Conservation (phyloP, 2,329 filamentous ascomycete genomes). For the Didymosphaeria variabile region DNA sequence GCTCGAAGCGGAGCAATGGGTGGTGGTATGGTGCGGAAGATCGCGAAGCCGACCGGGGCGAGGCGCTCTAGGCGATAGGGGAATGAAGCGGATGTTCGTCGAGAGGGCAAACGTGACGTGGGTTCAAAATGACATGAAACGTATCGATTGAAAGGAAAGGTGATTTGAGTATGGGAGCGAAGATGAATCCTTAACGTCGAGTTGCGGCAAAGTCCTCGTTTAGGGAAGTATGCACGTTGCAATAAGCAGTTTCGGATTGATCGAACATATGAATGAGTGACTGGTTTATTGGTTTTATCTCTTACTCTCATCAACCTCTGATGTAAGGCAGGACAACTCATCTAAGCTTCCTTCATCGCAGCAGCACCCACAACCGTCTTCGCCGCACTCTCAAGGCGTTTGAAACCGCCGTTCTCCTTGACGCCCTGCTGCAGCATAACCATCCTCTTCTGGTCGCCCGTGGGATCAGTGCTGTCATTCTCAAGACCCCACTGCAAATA, state of each 20-base stretch:
- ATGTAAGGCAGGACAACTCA: background rate
- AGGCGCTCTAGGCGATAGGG: constrained; percentile 1
- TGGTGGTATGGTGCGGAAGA: constrained; percentile 5
- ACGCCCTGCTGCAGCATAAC: background rate
- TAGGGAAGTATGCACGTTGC: background rate
- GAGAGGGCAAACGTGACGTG: background rate
- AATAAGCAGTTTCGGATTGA: background rate
- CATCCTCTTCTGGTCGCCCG: constrained; percentile 3
- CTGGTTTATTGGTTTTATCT: background rate
- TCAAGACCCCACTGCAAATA: constrained; percentile 2
- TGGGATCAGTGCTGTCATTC: background rate
- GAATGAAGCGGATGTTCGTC: background rate
- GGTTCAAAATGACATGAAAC: background rate
- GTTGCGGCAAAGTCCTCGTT: background rate
- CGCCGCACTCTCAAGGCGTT: background rate
- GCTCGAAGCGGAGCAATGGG: background rate
- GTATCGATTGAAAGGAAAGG: too few relatives aligned
- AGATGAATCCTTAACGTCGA: too few relatives aligned
- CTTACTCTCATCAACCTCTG: background rate
- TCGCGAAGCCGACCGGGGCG: constrained; percentile 5
- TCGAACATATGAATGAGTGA: background rate
- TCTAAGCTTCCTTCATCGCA: background rate
- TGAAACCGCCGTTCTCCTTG: background rate
- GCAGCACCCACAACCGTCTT: constrained; percentile 4
- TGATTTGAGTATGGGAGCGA: too few relatives aligned